Evolutionary conservation across 495 filamentous ascomycete genomes (phyloP).

Genomic region (Daldinia loculata): DNA sequence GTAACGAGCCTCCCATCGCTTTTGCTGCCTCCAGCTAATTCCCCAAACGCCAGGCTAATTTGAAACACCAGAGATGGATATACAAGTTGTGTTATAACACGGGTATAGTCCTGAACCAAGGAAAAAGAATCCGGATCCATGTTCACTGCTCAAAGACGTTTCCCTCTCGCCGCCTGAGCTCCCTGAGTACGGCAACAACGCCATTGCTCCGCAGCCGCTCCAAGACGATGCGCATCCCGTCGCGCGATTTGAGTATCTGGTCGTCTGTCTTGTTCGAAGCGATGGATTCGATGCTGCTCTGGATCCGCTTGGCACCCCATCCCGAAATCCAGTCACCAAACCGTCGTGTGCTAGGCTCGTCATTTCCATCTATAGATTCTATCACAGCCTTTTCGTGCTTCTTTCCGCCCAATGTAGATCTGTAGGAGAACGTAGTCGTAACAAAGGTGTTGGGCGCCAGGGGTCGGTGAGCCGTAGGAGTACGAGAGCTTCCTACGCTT

Average conservation of each 20-base stretch:
- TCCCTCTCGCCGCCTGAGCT: constrained; percentile 78
- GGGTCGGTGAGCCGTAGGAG: constrained; percentile 29
- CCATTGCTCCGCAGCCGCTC: constrained; percentile 80
- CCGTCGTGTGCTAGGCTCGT: constrained; percentile 36
- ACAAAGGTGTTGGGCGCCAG: constrained; percentile 72
- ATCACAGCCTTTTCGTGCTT: constrained; percentile 61
- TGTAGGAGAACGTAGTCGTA: constrained; percentile 83
- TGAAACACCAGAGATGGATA: constrained; percentile 31
- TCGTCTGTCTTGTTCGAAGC: constrained; percentile 83
- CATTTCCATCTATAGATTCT: constrained; percentile 29
- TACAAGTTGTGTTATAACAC: constrained; percentile 23
- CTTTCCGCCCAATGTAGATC: constrained; percentile 80
- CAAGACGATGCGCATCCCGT: constrained; percentile 95
- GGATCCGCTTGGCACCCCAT: constrained; percentile 82
- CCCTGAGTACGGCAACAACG: constrained; percentile 84
- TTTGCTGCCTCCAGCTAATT: constrained; percentile 27
- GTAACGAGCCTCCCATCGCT: constrained; percentile 17
- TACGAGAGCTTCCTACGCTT: not conserved
- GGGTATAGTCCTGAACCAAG: constrained; percentile 3
- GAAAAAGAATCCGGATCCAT: not conserved
- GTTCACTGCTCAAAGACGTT: constrained; percentile 41
- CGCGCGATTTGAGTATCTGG: constrained; percentile 84
- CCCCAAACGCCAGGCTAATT: constrained; percentile 49
- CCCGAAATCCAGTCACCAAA: constrained; percentile 52
- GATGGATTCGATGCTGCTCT: constrained; percentile 89